Percentiles rank a stretch among this genome's conserved stretches.
Conservation (phyloP, 257 asterid genomes). For the Solanum dulcamara region DNA sequence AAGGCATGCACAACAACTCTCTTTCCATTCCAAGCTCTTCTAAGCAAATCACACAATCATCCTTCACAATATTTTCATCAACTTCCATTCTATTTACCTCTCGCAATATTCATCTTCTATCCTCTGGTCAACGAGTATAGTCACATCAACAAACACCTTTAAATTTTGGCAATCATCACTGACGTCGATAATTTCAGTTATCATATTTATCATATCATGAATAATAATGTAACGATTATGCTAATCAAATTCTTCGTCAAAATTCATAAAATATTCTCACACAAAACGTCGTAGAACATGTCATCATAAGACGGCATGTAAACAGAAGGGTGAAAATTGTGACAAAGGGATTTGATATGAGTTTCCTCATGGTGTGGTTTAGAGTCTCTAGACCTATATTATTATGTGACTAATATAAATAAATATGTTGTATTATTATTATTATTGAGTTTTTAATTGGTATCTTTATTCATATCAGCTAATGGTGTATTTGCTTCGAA, state of each 20-base stretch:
- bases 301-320: not conserved
- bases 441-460: no score
- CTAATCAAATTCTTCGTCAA: not conserved
- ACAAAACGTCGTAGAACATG: not conserved
- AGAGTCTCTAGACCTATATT: not conserved
- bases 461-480: no score
- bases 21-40: not conserved
- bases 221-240: not conserved
- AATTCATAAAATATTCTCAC: fast-evolving
- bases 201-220: not conserved
- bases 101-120: not conserved
- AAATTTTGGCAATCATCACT: no score
- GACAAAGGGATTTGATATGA: not conserved
- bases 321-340: not conserved
- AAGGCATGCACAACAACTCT: not conserved
- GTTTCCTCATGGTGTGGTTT: not conserved
- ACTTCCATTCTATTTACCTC: not conserved
- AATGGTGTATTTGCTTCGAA: no score
- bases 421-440: no score
- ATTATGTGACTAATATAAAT: no score
- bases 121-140: not conserved
- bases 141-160: not conserved
- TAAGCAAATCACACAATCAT: not conserved
- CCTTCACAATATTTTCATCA: not conserved
- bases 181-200: not conserved